These are phyloP conservation scores for Diatrype stigma DNA, from an alignment of 2,329 filamentous ascomycete genomes.

Conservation along the genomic window DNA sequence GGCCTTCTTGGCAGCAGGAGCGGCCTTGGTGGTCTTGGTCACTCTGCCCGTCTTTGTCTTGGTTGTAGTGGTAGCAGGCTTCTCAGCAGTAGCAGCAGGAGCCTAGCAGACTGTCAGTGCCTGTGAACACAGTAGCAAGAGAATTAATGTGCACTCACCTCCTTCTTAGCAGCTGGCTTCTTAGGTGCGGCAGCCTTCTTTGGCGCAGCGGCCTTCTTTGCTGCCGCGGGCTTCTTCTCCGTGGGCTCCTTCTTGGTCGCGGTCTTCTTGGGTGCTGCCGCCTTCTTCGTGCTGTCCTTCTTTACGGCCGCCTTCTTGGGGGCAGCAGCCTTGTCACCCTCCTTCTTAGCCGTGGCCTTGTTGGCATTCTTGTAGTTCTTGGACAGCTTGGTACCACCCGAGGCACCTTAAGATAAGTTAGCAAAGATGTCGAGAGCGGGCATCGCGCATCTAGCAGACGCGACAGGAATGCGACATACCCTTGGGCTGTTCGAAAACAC, in stretches of 20 bases:
- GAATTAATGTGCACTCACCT: conserved; percentile 16
- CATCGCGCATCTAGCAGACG: not conserved
- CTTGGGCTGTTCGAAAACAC: conserved; percentile 85
- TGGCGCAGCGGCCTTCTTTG: conserved; percentile 48
- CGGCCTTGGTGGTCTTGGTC: conserved; percentile 58
- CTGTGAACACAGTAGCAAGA: not conserved
- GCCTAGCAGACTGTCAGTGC: conserved; percentile 37
- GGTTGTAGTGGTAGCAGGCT: conserved; percentile 42
- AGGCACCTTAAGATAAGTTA: conserved; percentile 57
- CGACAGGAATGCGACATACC: conserved; percentile 48
- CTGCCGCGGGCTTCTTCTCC: conserved; percentile 81
- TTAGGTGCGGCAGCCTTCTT: conserved; percentile 40
- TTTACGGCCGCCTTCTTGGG: conserved; percentile 38
- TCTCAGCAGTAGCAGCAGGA: conserved; percentile 39
- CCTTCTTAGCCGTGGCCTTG: conserved; percentile 31
- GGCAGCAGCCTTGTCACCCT: conserved; percentile 31
- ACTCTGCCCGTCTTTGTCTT: conserved; percentile 79
- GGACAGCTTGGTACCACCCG: conserved; percentile 86
- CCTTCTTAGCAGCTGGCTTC: conserved; percentile 37
- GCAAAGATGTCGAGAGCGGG: not conserved
- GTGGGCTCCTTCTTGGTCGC: conserved; percentile 41
- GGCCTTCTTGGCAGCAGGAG: conserved; percentile 41
- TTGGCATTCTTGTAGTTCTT: conserved; percentile 61
- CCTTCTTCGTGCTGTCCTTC: conserved; percentile 36
- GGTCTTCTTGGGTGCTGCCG: conserved; percentile 35